phyloP scores from a whole-genome alignment of 257 asterid species.

The Parsonsia alboflavescens region DNA sequence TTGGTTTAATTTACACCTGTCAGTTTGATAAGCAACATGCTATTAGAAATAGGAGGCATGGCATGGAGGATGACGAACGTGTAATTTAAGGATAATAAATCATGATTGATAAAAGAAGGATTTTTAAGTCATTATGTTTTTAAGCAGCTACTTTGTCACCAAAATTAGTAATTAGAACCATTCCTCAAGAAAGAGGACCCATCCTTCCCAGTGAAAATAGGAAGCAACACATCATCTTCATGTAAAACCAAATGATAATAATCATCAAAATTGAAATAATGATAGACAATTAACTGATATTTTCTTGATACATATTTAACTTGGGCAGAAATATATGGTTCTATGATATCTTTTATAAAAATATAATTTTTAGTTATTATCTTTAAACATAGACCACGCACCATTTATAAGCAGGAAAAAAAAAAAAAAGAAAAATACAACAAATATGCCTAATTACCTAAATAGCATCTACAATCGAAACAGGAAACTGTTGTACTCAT shows the following conservation, averaged over 20 bases:
- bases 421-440: background rate
- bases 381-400: background rate
- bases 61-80: background rate
- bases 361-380: background rate
- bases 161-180: background rate
- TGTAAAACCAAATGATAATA: background rate
- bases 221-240: background rate
- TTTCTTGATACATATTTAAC: background rate
- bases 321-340: background rate
- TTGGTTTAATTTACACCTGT: background rate
- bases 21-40: background rate
- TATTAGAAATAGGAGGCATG: background rate
- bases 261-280: background rate
- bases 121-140: background rate
- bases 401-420: background rate
- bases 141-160: background rate
- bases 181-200: background rate
- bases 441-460: slow-evolving; percentile 5
- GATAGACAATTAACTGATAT: background rate
- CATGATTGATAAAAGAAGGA: too few species aligned
- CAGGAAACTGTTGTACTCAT: slow-evolving; percentile 13
- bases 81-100: too few species aligned
- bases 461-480: background rate
- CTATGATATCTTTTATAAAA: background rate
- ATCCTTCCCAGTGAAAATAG: background rate